Evolutionary conservation across 78 protist species (phyloP), one percentile per base, ranked within the genome.

Genomic region (Dictyostelium purpureum): DNA sequence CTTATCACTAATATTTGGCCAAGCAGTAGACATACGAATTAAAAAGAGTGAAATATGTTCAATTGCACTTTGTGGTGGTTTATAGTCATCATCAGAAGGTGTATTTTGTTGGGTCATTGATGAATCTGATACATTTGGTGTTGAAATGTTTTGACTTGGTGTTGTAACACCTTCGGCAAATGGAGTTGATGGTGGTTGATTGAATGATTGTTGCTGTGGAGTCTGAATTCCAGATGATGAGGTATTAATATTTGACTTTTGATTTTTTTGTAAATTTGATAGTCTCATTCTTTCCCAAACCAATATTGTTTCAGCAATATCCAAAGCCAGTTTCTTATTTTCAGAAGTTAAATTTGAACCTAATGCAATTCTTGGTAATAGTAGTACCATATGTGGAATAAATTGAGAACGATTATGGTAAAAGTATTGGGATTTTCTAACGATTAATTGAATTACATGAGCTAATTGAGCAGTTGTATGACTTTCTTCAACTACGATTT

Each of bases 401-500:
- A 98, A 95, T 59, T 89, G 98, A 9, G 96, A 57, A 11, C 98
- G 66, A 52, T 47, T 37, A 9, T 80, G 54, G 85, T 91, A 98
- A 71, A 98, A 98, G 47, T 95, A 82, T 49, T 28, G 80, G 0
- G 97, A 94, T 57, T 97, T 98, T 19, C 98, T 81, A 6, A 93
- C 96, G 21, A 98, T 71, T 59, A 96, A 75, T 35, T 97, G 96
- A 92, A 93, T 94, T 26, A 97, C 81, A 96, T 98, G 99, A 11
- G 96, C 90, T 67, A 98, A 93, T 88, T 97, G 98, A 37, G 74
- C 87, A 47, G 85, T 49, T 9, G 94, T 42, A 93, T 97, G 98
- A n/a, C 97, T 98, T 59, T 97, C 99, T 45, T 98, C 99, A 9
- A 97, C 97, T 16, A 97, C 70, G 45, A 96, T 87, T 79, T 96